Conservation (phyloP, 345 rosid species). For the Gossypium anomalum region DNA sequence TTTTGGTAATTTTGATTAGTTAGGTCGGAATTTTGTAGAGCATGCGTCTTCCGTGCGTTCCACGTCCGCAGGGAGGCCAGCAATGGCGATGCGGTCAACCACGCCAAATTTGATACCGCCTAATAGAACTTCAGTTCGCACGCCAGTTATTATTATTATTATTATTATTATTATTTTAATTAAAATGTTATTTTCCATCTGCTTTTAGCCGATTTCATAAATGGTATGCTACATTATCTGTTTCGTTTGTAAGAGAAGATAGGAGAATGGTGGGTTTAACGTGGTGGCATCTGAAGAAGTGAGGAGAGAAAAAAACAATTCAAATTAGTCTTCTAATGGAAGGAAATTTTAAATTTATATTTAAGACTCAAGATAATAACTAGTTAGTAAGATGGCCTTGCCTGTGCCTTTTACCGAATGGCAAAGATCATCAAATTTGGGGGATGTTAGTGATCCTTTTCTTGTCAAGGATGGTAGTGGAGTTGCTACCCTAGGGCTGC, state of each 20-base stretch:
- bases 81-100: conserved; percentile 38
- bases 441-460: conserved; percentile 91
- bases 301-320: background rate
- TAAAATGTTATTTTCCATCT: background rate
- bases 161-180: background rate
- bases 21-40: conserved; percentile 73
- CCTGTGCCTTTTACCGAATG: conserved; percentile 65
- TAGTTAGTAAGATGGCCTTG: conserved; percentile 38
- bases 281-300: background rate
- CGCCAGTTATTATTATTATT: conserved; percentile 31
- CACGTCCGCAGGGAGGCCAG: conserved; percentile 73
- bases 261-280: background rate
- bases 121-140: conserved; percentile 51
- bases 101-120: conserved; percentile 50
- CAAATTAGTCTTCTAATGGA: background rate
- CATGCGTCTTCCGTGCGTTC: conserved; percentile 61
- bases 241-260: background rate
- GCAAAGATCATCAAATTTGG: conserved; percentile 77
- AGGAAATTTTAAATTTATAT: conserved; percentile 9
- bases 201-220: background rate
- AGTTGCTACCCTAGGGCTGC: conserved; percentile 84
- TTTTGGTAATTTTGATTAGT: conserved; percentile 48
- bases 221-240: background rate
- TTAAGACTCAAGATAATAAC: background rate
- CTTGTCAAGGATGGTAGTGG: conserved; percentile 98